These are phyloP conservation scores for Apiospora hydei DNA, from an alignment of 2,329 filamentous ascomycete genomes.

Conservation along the genomic window DNA sequence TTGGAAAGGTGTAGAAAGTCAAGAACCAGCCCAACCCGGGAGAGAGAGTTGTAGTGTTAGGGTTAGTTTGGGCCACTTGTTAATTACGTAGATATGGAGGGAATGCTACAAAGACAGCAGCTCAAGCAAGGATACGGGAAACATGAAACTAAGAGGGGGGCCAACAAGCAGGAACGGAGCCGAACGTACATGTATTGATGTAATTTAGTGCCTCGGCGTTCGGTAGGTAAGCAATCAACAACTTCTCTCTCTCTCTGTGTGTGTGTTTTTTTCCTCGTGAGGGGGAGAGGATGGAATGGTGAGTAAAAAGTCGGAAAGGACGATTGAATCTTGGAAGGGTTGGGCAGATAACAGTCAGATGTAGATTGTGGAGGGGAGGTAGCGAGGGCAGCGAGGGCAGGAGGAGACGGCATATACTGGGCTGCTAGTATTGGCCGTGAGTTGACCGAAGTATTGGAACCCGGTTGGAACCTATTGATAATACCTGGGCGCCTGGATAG, in stretches of 20 bases:
- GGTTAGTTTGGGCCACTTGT: conserved; percentile 21
- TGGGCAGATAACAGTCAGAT: conserved; percentile 20
- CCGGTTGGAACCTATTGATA: conserved; percentile 14
- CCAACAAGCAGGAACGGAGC: background rate
- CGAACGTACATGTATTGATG: conserved; percentile 2
- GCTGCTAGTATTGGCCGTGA: conserved; percentile 11
- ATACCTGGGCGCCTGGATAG: conserved; percentile 12
- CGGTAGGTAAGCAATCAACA: background rate
- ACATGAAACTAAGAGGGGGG: conserved; percentile 10
- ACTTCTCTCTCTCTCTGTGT: background rate
- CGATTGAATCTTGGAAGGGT: conserved; percentile 15
- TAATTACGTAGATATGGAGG: conserved; percentile 15
- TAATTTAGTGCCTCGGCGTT: background rate
- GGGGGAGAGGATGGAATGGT: background rate
- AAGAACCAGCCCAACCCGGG: background rate
- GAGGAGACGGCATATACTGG: conserved; percentile 5
- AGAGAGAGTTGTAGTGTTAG: conserved; percentile 16
- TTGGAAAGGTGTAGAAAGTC: conserved; percentile 19
- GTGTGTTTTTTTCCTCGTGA: background rate
- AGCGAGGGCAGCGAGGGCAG: background rate
- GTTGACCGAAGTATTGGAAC: conserved; percentile 20
- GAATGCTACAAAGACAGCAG: conserved; percentile 17
- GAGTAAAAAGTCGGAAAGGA: background rate
- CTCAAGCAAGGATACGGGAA: conserved; percentile 19
- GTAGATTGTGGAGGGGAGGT: conserved; percentile 14